Evolutionary conservation across 257 asterid genomes (phyloP).

Genomic region (Schizonepeta tenuifolia): DNA sequence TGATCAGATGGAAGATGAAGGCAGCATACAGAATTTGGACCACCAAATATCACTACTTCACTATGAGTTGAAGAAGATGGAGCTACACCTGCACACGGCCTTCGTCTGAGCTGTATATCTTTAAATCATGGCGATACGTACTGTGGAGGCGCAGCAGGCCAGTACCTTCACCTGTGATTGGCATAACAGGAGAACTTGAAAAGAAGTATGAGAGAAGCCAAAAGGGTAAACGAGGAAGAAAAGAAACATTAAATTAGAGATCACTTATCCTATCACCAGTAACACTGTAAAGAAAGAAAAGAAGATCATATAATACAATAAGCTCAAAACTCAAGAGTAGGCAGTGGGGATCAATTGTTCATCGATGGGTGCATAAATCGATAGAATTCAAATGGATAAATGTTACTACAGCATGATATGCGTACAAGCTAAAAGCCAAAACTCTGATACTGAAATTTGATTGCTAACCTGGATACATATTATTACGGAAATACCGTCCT

Average conservation of each 20-base stretch:
- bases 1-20: not conserved
- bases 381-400: not conserved
- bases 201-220: not conserved
- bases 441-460: not conserved
- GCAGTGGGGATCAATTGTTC: not conserved
- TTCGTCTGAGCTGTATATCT: slow-evolving; percentile 97
- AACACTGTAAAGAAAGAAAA: not conserved
- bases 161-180: slow-evolving; percentile 88
- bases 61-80: slow-evolving; percentile 19
- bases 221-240: not conserved
- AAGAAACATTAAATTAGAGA: not conserved
- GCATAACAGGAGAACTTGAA: slow-evolving; percentile 23
- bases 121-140: slow-evolving; percentile 94
- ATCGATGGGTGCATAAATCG: not conserved
- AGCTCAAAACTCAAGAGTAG: not conserved
- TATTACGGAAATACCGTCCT: slow-evolving; percentile 90
- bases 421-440: slow-evolving; percentile 1
- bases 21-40: not conserved
- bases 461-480: slow-evolving; percentile 90
- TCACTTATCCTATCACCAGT: not conserved
- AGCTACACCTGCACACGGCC: slow-evolving; percentile 94
- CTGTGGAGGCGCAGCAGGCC: slow-evolving; percentile 99
- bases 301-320: not conserved
- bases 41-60: not conserved
- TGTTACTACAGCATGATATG: not conserved